Percentiles rank a stretch among this genome's conserved stretches.
Evolutionary conservation across 2,329 filamentous ascomycete species (phyloP).

Genomic region (Acephala macrosclerotiorum): DNA sequence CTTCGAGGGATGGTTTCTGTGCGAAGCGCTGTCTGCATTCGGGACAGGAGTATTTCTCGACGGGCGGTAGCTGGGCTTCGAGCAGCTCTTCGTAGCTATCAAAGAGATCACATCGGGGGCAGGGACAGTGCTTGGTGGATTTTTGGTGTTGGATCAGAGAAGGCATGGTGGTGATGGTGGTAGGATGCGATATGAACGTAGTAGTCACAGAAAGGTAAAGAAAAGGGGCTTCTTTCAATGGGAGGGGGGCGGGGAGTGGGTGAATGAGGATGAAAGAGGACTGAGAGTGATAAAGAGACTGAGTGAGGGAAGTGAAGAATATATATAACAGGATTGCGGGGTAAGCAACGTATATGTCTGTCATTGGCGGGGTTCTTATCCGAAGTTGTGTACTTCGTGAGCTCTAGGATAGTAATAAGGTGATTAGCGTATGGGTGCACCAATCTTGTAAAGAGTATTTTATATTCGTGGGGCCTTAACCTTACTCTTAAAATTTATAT

Average conservation of each 20-base stretch:
- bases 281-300: slow-evolving; percentile 1
- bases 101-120: slow-evolving; percentile 20
- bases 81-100: slow-evolving; percentile 25
- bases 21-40: slow-evolving; percentile 25
- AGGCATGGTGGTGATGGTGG: slow-evolving; percentile 22
- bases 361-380: neutral
- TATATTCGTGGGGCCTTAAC: too few species aligned
- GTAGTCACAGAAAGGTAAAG: slow-evolving; percentile 18
- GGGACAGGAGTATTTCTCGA: slow-evolving; percentile 17
- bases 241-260: too few species aligned
- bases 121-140: slow-evolving; percentile 27
- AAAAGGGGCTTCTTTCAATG: slow-evolving; percentile 6
- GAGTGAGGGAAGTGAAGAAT: neutral
- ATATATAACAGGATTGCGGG: slow-evolving; percentile 19
- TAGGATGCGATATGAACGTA: slow-evolving; percentile 20
- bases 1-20: slow-evolving; percentile 26
- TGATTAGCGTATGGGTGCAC: too few species aligned
- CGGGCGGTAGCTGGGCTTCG: slow-evolving; percentile 26
- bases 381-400: too few species aligned
- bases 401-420: neutral
- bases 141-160: slow-evolving; percentile 28
- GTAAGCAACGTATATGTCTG: slow-evolving; percentile 9
- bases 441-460: too few species aligned
- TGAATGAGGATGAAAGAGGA: slow-evolving; percentile 1
- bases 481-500: too few species aligned